Evolutionary conservation across 2,329 filamentous ascomycete species (phyloP).

Genomic region (Fusarium phyllophilum): DNA sequence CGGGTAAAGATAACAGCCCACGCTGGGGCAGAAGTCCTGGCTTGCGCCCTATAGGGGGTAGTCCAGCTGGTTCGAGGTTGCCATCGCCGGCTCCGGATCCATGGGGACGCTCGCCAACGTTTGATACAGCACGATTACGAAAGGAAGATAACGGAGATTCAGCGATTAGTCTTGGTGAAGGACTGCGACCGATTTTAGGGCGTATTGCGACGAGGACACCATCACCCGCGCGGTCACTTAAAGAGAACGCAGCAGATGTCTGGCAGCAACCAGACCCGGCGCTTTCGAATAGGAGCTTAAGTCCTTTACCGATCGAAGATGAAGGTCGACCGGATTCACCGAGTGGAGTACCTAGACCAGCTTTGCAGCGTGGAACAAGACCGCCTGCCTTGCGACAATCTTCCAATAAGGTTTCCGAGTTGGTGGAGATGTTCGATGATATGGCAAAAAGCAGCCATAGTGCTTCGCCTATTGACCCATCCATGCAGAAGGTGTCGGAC

Average conservation of each 20-base stretch:
- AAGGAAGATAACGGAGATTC: slow-evolving; percentile 44
- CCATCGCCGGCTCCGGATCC: slow-evolving; percentile 43
- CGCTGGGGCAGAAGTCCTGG: slow-evolving; percentile 49
- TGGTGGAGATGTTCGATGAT: slow-evolving; percentile 63
- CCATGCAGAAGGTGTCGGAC: slow-evolving; percentile 22
- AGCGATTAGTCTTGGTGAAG: slow-evolving; percentile 44
- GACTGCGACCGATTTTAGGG: slow-evolving; percentile 17
- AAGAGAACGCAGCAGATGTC: slow-evolving; percentile 31
- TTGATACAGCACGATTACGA: slow-evolving; percentile 25
- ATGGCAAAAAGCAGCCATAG: slow-evolving; percentile 47
- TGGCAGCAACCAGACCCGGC: slow-evolving; percentile 26
- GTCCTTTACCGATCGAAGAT: slow-evolving; percentile 20
- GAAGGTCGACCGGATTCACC: slow-evolving; percentile 33
- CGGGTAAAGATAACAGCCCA: slow-evolving; percentile 40
- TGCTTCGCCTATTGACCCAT: slow-evolving; percentile 36
- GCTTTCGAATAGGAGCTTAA: slow-evolving; percentile 17
- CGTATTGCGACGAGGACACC: slow-evolving; percentile 23
- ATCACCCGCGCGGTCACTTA: slow-evolving; percentile 17
- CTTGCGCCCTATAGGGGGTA: slow-evolving; percentile 43
- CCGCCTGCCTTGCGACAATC: slow-evolving; percentile 38
- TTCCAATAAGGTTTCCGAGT: slow-evolving; percentile 59
- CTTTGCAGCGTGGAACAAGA: slow-evolving; percentile 19
- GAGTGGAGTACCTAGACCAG: slow-evolving; percentile 27
- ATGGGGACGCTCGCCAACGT: slow-evolving; percentile 41
- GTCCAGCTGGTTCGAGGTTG: slow-evolving; percentile 40